Evolutionary conservation across 2,329 filamentous ascomycete species (phyloP), one percentile per base, ranked within the genome.

Genomic region (Orbilia brochopaga): DNA sequence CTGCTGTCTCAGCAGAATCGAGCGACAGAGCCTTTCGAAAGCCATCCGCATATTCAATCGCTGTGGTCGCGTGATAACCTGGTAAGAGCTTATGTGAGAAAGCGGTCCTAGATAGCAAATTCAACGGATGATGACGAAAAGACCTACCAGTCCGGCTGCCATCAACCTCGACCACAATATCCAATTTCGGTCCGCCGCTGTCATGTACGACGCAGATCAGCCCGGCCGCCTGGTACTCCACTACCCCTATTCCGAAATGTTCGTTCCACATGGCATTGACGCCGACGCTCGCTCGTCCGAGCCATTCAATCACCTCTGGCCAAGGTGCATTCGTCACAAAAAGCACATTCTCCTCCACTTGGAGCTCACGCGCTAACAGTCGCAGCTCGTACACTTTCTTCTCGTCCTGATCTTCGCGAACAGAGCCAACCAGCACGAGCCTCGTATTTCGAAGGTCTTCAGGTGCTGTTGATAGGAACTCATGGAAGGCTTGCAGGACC

Each of bases 241-340:
- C 94, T 15, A 97, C 92, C 0, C 94, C 94, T 69, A 99, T 99
- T 21, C 94, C 94, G 79, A 99, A 99, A 80, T 99, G 94, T 81
- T 99, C 94, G 79, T 97, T 97, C 93, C 94, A 99, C 94, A 99
- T 99, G 77, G 90, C 91, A 76, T 99, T 99, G 30, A 96, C 92
- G 55, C 94, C 94, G 1, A 99, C 86, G 17, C 87, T 93, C 2
- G 90, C 88, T 73, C 83, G 87, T 59, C 86, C 82, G 72, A 97
- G 83, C 86, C 90, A 92, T 32, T 89, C 85, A 8, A 97, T 83
- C 59, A 99, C 90, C 75, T 91, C 86, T 2, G 90, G 87, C 92
- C 93, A 99, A 24, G 90, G 87, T 0, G 91, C 92, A 79, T 99
- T 92, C 63, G 92, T 88, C 74, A 95, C 86, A 79, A 99, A 99